Evolutionary conservation across 768 basidiomycete genomes (phyloP), one percentile per base, ranked within the genome.

Genomic region (Chlorophyllum brunneum): DNA sequence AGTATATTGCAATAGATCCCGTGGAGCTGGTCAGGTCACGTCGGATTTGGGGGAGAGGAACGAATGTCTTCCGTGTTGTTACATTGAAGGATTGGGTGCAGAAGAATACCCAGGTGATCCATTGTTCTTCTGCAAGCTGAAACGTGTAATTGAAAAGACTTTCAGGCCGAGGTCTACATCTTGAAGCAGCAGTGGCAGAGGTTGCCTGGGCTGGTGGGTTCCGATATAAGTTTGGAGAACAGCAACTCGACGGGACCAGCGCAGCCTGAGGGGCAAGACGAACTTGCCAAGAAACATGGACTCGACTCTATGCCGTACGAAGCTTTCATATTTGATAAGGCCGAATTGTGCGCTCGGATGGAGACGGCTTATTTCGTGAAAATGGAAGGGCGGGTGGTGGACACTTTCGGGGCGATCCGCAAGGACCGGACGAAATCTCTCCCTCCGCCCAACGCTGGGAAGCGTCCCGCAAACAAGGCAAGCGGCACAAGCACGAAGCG

Each of bases 101-200:
- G 2, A 31, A 34, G 15, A 46, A 46, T 33, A 18, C 5, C 8
- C 13, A 34, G 45, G 45, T 46, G 29, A 16, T 24, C 18, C 45
- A 20, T n/a, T 33, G 16, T 22, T 34, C n/a, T 13, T n/a, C 2
- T n/a, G 16, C 15, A 31, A 46, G 3, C 5, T 30, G 43, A 29
- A 2, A 4, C n/a, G n/a, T n/a, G n/a, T n/a, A 31, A 5, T 7
- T 29, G 10, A 27, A 29, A 20, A 29, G 16, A 4, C 16, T 29
- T 1, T n/a, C 31, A 46, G 45, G 45, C 45, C 10, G 18, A 33
- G 31, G 22, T 46, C 20, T 46, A 33, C 20, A 29, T 46, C 13
- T 9, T 46, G 30, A 46, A 46, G 18, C 45, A 46, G 5, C 33
- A n/a, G 9, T 46, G 45, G 45, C 45, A 46, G 45, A n/a, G 45